phyloP scores from a whole-genome alignment of 768 basidiomycete species.

The Lanmaoa pseudosensibilis region DNA sequence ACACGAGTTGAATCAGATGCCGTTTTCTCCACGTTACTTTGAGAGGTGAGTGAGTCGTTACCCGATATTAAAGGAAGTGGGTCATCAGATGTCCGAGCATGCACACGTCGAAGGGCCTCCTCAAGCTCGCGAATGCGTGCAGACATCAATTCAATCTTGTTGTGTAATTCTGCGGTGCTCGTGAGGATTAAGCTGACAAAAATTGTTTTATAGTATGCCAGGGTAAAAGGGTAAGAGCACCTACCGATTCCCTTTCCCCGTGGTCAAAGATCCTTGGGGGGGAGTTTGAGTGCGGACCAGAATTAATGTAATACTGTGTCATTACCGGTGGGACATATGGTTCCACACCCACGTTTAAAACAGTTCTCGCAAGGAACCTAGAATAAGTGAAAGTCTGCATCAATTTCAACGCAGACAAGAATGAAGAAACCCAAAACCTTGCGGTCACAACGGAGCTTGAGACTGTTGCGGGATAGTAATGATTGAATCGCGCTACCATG shows the following conservation, averaged over 20 bases:
- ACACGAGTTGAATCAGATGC: conserved; percentile 10
- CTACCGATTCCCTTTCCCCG: conserved; percentile 61
- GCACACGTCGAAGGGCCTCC: conserved; percentile 51
- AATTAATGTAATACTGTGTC: conserved; percentile 2
- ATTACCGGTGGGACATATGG: conserved; percentile 75
- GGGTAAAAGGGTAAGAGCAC: conserved; percentile 1
- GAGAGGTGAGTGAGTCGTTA: conserved; percentile 27
- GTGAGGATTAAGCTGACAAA: conserved; percentile 53
- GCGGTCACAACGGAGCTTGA: conserved; percentile 67
- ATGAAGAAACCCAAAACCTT: conserved; percentile 39
- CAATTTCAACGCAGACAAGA: neutral
- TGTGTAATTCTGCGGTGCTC: conserved; percentile 70
- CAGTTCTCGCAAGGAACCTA: conserved; percentile 82
- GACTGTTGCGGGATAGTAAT: conserved; percentile 29
- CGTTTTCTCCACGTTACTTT: conserved; percentile 24
- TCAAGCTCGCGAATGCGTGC: conserved; percentile 63
- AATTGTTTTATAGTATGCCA: neutral
- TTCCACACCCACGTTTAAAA: conserved; percentile 68
- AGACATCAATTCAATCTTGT: conserved; percentile 55
- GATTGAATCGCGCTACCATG: neutral
- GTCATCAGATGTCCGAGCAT: conserved; percentile 46
- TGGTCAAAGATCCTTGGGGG: conserved; percentile 48
- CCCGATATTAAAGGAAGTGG: conserved; percentile 49
- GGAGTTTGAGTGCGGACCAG: neutral
- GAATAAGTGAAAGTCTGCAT: conserved; percentile 10